Conservation (phyloP, 495 filamentous ascomycete genomes). For the Neurospora sp. region DNA sequence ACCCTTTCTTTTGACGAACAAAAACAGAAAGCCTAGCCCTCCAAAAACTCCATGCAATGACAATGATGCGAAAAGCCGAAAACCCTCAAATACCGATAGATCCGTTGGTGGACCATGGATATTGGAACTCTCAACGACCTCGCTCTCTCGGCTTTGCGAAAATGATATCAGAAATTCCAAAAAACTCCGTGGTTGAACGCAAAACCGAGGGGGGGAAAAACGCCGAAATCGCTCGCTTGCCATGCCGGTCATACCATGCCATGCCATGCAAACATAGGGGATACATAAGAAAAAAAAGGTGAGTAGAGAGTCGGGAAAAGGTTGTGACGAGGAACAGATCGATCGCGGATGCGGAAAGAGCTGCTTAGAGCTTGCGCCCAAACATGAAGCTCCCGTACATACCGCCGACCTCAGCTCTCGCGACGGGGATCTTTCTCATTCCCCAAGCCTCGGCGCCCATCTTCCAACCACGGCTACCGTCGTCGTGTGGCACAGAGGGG, state of each 20-base stretch:
- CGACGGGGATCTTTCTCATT: conserved; percentile 77
- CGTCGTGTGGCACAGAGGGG: conserved; percentile 15
- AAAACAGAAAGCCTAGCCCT: not conserved
- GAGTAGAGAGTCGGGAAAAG: not conserved
- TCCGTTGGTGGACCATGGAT: not conserved
- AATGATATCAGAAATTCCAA: not conserved
- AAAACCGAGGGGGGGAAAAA: not conserved
- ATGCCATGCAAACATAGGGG: not conserved
- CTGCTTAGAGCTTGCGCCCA: conserved; percentile 32
- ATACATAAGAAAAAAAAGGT: not conserved
- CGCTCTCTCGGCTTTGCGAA: not conserved
- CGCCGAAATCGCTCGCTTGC: conserved; percentile 2
- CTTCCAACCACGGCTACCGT: conserved; percentile 63
- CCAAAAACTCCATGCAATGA: not conserved
- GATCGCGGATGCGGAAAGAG: not conserved
- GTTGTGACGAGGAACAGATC: not conserved
- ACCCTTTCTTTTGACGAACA: not conserved
- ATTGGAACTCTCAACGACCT: not conserved
- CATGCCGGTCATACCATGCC: conserved; percentile 1
- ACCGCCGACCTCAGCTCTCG: conserved; percentile 66
- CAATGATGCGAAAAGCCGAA: not conserved
- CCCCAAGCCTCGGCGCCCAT: conserved; percentile 87
- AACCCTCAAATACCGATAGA: not conserved
- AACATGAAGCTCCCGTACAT: conserved; percentile 88
- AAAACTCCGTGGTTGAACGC: not conserved